Conservation (phyloP, 768 basidiomycete genomes). For the Podaxis sp. region DNA sequence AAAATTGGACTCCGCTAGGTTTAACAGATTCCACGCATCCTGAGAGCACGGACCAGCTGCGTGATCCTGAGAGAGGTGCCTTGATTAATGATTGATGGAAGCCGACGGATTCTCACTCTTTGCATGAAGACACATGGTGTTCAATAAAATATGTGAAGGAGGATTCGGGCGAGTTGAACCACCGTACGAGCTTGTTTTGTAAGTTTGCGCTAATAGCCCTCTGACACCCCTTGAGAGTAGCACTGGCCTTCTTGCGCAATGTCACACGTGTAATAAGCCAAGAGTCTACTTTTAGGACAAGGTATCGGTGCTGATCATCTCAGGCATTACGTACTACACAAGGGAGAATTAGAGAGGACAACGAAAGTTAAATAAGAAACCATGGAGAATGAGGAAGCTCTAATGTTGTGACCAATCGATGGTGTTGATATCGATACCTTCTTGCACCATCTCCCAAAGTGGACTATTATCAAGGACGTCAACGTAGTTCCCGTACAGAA, state of each 20-base stretch:
- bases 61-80: conserved; percentile 15
- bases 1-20: conserved; percentile 22
- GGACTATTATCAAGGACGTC: conserved; percentile 50
- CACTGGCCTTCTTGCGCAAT: too few species aligned
- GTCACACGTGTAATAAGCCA: too few species aligned
- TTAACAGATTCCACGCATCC: conserved; percentile 21
- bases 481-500: conserved; percentile 13
- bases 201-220: too few species aligned
- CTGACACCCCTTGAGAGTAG: too few species aligned
- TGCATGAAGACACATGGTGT: neutral
- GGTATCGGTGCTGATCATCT: neutral
- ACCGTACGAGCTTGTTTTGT: too few species aligned
- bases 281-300: neutral
- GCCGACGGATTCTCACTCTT: neutral
- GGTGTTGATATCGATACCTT: conserved; percentile 92
- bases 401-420: conserved; percentile 96
- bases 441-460: conserved; percentile 99
- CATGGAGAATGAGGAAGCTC: conserved; percentile 8
- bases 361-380: neutral
- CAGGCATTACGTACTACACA: neutral
- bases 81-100: conserved; percentile 1
- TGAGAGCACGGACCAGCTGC: conserved; percentile 42
- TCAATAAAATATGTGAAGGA: neutral
- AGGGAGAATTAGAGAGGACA: neutral
- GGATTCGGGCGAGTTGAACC: neutral